These are phyloP conservation scores for Penicillium occitanis DNA, from an alignment of 2,329 filamentous ascomycete genomes.

Conservation along the genomic window DNA sequence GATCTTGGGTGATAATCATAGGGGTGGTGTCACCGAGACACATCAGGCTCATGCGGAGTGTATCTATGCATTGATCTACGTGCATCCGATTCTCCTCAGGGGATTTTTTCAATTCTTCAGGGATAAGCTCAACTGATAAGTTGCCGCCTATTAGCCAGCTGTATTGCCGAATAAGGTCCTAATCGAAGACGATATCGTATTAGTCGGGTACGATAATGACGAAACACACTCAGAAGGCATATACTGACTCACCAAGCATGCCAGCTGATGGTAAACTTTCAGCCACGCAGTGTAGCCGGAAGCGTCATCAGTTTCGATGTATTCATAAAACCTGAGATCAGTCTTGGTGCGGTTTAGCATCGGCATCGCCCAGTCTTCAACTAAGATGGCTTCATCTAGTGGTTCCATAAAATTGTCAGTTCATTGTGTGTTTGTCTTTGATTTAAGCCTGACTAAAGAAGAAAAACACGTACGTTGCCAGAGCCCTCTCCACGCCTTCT, in stretches of 20 bases:
- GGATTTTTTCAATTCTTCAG: slow-evolving; percentile 8
- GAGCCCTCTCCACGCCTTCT: slow-evolving; percentile 7
- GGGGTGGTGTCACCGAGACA: slow-evolving; percentile 10
- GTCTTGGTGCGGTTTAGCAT: slow-evolving; percentile 8
- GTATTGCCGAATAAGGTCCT: slow-evolving; percentile 18
- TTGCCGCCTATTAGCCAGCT: slow-evolving; percentile 6
- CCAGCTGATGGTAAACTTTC: slow-evolving; percentile 9
- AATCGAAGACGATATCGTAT: background rate
- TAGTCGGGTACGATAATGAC: background rate
- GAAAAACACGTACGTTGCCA: slow-evolving; percentile 8
- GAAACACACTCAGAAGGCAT: background rate
- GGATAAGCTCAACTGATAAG: background rate
- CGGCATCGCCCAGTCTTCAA: slow-evolving; percentile 12
- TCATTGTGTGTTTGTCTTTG: background rate
- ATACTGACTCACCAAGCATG: slow-evolving; percentile 4
- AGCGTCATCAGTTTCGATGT: background rate
- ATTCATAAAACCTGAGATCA: background rate
- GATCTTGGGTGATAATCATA: slow-evolving; percentile 11
- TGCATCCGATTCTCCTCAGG: slow-evolving; percentile 5
- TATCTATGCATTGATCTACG: slow-evolving; percentile 13
- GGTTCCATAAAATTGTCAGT: background rate
- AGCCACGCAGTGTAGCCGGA: background rate
- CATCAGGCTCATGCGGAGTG: slow-evolving; percentile 10
- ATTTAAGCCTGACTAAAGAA: background rate
- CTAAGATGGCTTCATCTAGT: slow-evolving; percentile 7